Evolutionary conservation across 768 basidiomycete genomes (phyloP).

Genomic region (Hygrophorus russula): DNA sequence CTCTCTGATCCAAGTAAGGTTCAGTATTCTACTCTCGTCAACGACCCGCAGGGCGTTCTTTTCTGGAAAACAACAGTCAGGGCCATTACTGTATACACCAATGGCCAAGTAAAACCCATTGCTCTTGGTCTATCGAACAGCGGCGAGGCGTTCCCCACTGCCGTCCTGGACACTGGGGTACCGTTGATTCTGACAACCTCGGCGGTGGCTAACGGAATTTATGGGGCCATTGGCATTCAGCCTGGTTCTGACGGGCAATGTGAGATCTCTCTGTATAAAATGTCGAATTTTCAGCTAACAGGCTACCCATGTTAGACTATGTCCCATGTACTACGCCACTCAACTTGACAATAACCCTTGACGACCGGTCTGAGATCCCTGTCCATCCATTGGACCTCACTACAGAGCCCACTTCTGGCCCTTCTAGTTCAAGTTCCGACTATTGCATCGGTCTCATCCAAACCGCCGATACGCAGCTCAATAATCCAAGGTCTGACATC

Average conservation of each 20-base stretch:
- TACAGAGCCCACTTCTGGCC: constrained; percentile 27
- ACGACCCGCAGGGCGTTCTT: constrained; percentile 26
- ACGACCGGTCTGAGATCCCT: constrained; percentile 42
- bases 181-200: constrained; percentile 55
- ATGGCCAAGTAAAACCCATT: constrained; percentile 29
- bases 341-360: constrained; percentile 60
- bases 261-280: constrained; percentile 25
- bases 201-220: constrained; percentile 60
- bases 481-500: constrained; percentile 20
- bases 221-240: constrained; percentile 57
- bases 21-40: constrained; percentile 35
- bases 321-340: constrained; percentile 61
- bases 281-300: not conserved
- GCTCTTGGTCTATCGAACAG: constrained; percentile 26
- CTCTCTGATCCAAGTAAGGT: constrained; percentile 42
- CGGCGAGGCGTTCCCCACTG: constrained; percentile 40
- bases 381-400: constrained; percentile 73
- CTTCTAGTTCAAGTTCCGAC: constrained; percentile 26
- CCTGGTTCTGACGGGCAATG: constrained; percentile 55
- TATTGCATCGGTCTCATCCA: constrained; percentile 64
- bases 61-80: constrained; percentile 56
- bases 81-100: constrained; percentile 50
- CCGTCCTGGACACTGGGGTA: constrained; percentile 64
- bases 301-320: constrained; percentile 42
- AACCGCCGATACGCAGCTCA: constrained; percentile 32